Evolutionary conservation across 2,329 filamentous ascomycete species (phyloP).

Genomic region (Blastomyces gilchristii): DNA sequence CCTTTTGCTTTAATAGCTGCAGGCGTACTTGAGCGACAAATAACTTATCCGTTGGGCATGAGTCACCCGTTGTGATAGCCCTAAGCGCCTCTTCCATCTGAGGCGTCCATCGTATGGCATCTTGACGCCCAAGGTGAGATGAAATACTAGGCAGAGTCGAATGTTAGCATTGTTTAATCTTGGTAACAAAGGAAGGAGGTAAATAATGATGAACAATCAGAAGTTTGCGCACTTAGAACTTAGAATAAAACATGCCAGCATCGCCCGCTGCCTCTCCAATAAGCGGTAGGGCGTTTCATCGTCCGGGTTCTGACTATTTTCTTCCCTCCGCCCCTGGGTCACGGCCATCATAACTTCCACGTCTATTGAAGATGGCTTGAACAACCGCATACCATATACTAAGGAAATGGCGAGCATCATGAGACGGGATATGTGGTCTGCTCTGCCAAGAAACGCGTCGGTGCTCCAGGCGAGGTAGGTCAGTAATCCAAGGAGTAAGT

Average conservation of each 20-base stretch:
- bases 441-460: conserved; percentile 25
- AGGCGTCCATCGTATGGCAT: conserved; percentile 30
- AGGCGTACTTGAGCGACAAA: conserved; percentile 31
- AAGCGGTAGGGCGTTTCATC: conserved; percentile 15
- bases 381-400: conserved; percentile 29
- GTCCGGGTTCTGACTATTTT: background rate
- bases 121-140: conserved; percentile 27
- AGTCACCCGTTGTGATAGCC: conserved; percentile 20
- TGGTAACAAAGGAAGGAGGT: background rate
- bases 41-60: conserved; percentile 22
- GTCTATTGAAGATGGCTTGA: conserved; percentile 24
- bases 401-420: conserved; percentile 32
- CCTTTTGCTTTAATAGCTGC: conserved; percentile 27
- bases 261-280: conserved; percentile 23
- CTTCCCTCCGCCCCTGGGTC: conserved; percentile 21
- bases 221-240: conserved; percentile 21
- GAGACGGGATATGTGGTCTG: conserved; percentile 26
- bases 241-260: conserved; percentile 25
- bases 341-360: conserved; percentile 25
- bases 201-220: background rate
- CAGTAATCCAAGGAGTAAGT: conserved; percentile 30
- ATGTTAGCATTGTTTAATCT: conserved; percentile 9
- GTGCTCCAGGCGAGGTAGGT: conserved; percentile 32
- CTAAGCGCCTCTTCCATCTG: conserved; percentile 31
- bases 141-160: conserved; percentile 22